Base-by-base conservation (phyloP, 2,329 filamentous ascomycete species). In the Epichloe baconii region DNA sequence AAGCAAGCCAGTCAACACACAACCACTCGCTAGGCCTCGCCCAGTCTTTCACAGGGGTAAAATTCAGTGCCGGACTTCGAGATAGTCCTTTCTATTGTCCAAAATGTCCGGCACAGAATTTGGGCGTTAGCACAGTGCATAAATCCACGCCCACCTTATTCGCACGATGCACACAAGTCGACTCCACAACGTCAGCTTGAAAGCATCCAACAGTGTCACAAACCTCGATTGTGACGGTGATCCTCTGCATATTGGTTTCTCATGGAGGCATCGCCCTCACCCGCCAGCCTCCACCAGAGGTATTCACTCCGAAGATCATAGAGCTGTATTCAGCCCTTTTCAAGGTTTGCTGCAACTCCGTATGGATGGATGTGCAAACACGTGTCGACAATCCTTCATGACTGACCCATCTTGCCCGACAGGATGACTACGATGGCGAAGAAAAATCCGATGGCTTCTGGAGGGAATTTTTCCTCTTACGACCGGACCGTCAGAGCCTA, bases 201-300 rank as follows among this genome's bases (percentile, higher is more conserved):
- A 15, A 49, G 47, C 8, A 31, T 36, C 34, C 41, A 44, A 49
- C n/a, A 44, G 12, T 8, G 4, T 35, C 23, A 19, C 37, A 26
- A 26, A 26, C 36, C 35, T 47, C 23, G 46, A 31, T 31, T 11
- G 42, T 38, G 51, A 49, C 37, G 47, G 43, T 36, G 47, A 40
- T 54, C 37, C 36, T 54, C 17, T 38, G 15, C 12, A 44, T 21
- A 48, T 45, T 35, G 47, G 49, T n/a, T 50, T 38, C 47, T 52
- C 57, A 94, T 94, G 88, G 88, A 95, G 73, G 78, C 83, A 61
- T 97, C 91, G 65, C 93, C 93, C 79, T 98, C 65, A 95, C 90
- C 52, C 89, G 94, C 70, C 89, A 96, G 76, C 81, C 82, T 69
- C 81, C 88, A 62, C 93, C 91, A 50, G 86, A 94, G 67, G 80